A percentile compares a stretch with the other conserved stretches of the same genome.
phyloP scores from a whole-genome alignment of 108 stramenopile species.

The Conticribra guillardii region DNA sequence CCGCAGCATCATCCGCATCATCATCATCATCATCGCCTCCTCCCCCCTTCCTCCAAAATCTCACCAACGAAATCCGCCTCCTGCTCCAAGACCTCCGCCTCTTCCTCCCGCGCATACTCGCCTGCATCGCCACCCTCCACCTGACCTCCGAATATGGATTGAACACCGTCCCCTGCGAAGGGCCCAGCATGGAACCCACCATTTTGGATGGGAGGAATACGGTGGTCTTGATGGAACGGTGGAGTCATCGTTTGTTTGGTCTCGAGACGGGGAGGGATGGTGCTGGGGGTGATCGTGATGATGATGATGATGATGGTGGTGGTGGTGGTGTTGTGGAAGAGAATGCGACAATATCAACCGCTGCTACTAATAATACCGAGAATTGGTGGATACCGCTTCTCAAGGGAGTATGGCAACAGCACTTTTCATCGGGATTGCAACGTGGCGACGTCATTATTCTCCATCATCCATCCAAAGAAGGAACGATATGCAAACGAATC shows the following conservation, averaged over 20 bases:
- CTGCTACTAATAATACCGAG: background rate
- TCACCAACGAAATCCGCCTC: conserved; percentile 14
- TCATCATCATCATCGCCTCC: background rate
- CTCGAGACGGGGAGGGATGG: conserved; percentile 43
- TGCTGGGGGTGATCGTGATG: conserved; percentile 12
- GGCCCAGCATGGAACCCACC: conserved; percentile 93
- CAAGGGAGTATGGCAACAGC: conserved; percentile 48
- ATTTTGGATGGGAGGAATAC: conserved; percentile 66
- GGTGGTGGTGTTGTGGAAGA: too few relatives aligned
- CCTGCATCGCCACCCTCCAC: conserved; percentile 63
- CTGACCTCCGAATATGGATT: conserved; percentile 77
- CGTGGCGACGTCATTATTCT: conserved; percentile 93
- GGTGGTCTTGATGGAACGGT: conserved; percentile 76
- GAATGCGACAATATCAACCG: background rate
- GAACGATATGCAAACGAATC: conserved; percentile 94
- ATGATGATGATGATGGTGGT: too few relatives aligned
- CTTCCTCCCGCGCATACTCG: conserved; percentile 20
- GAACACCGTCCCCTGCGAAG: conserved; percentile 83
- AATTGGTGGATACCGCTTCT: conserved; percentile 18
- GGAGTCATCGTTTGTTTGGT: conserved; percentile 68
- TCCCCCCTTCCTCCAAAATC: conserved; percentile 12
- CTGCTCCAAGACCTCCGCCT: conserved; percentile 20
- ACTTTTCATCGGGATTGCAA: conserved; percentile 62
- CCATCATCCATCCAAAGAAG: conserved; percentile 78
- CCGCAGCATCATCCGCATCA: background rate